Conservation (phyloP, 148 eudicot genomes). For the Nepenthes gracilis region DNA sequence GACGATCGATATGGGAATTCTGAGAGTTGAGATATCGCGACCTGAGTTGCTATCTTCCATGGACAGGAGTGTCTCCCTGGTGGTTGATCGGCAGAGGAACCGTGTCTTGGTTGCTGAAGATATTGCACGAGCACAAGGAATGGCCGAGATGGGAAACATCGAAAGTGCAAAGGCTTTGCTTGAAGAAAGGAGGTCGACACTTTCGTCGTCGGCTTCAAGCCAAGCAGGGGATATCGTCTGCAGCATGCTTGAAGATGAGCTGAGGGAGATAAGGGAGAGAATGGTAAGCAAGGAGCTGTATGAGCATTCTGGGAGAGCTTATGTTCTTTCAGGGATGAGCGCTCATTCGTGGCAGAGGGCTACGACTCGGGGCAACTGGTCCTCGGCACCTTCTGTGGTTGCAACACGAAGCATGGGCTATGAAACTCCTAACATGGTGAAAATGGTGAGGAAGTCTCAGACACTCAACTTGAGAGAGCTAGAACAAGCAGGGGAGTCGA, state of each 20-base stretch:
- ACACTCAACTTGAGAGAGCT: no score
- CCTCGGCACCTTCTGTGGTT: no score
- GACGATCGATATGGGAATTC: background rate
- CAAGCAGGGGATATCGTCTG: slow-evolving; percentile 18
- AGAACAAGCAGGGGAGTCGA: no score
- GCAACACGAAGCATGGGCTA: no score
- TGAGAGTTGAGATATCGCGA: slow-evolving; percentile 8
- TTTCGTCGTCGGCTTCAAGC: slow-evolving; percentile 8
- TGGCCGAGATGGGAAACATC: slow-evolving; percentile 21
- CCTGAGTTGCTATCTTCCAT: slow-evolving; percentile 6
- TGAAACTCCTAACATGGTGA: no score
- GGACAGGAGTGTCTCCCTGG: slow-evolving; percentile 10
- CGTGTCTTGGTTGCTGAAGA: slow-evolving; percentile 18
- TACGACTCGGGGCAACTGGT: slow-evolving; percentile 16
- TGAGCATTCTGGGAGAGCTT: slow-evolving; percentile 19
- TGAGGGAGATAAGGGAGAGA: slow-evolving; percentile 17
- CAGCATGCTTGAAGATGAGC: slow-evolving; percentile 13
- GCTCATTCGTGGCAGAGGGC: slow-evolving; percentile 21
- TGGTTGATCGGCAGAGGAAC: slow-evolving; percentile 22
- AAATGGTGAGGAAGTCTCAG: no score
- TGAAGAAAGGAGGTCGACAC: slow-evolving; percentile 2
- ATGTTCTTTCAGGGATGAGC: slow-evolving; percentile 17
- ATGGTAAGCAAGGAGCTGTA: slow-evolving; percentile 15
- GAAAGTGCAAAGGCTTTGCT: slow-evolving; percentile 16
- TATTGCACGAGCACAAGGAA: slow-evolving; percentile 15